These are phyloP conservation scores for Neoarthrinium moseri DNA, from an alignment of 2,329 filamentous ascomycete species.

Conservation along the genomic window DNA sequence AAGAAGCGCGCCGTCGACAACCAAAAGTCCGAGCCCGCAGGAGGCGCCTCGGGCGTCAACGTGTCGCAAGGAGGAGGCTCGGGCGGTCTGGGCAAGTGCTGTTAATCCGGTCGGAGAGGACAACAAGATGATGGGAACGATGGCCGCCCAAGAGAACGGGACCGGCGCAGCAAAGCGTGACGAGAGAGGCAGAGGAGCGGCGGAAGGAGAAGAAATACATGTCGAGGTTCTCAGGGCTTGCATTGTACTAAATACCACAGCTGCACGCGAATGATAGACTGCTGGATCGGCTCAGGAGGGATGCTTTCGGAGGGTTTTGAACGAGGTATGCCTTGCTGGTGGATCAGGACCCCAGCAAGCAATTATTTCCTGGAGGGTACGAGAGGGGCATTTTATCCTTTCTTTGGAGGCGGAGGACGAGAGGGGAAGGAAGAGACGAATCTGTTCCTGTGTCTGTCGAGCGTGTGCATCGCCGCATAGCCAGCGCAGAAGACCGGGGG, in stretches of 20 bases:
- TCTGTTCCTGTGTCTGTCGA: too few relatives aligned
- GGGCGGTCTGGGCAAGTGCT: slow-evolving; percentile 68
- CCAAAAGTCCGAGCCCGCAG: slow-evolving; percentile 69
- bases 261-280: slow-evolving; percentile 4
- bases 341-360: too few relatives aligned
- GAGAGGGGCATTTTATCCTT: too few relatives aligned
- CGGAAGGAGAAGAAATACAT: not conserved
- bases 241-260: slow-evolving; percentile 8
- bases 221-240: too few relatives aligned
- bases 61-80: slow-evolving; percentile 63
- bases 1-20: slow-evolving; percentile 98
- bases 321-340: too few relatives aligned
- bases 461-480: too few relatives aligned
- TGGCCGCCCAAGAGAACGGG: not conserved
- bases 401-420: too few relatives aligned
- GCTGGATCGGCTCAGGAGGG: not conserved
- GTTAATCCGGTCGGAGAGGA: too few relatives aligned
- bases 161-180: not conserved
- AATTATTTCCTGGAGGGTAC: too few relatives aligned
- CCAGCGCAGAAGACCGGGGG: too few relatives aligned
- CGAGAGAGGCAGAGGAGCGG: not conserved
- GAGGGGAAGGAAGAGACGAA: too few relatives aligned
- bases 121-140: not conserved
- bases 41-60: slow-evolving; percentile 59
- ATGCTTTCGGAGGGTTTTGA: too few relatives aligned